Evolutionary conservation across 139 green algal species (phyloP).

Genomic region (Desmodesmus armatus): DNA sequence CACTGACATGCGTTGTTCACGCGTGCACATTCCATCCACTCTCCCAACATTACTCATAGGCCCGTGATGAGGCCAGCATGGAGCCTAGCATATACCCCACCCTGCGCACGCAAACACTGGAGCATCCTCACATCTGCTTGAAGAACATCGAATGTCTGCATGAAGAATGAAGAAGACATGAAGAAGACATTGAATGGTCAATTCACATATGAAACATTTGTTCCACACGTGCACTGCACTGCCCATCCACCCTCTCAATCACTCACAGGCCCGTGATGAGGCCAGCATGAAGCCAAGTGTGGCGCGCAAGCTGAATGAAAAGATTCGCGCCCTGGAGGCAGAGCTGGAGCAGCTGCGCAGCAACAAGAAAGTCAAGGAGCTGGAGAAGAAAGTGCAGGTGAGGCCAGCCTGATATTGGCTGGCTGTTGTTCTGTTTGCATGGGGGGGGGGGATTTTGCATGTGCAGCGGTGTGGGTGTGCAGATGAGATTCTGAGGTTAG

Average conservation of each 20-base stretch:
- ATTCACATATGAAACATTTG: too few species aligned
- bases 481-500: not conserved
- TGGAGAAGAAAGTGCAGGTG: conserved; percentile 52
- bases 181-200: too few species aligned
- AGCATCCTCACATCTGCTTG: too few species aligned
- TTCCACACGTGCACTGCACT: too few species aligned
- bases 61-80: conserved; percentile 38
- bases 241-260: not conserved
- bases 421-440: too few species aligned
- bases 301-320: conserved; percentile 63
- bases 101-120: not conserved
- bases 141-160: too few species aligned
- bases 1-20: too few species aligned
- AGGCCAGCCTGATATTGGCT: too few species aligned
- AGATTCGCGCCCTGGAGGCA: conserved; percentile 59
- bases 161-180: too few species aligned
- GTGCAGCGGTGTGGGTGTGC: too few species aligned
- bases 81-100: conserved; percentile 18
- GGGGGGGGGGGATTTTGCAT: too few species aligned
- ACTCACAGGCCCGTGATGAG: conserved; percentile 38
- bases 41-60: not conserved
- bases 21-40: too few species aligned
- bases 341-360: conserved; percentile 61
- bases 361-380: conserved; percentile 52
- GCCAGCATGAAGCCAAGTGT: conserved; percentile 51